These are phyloP conservation scores for Xylaria venustula DNA, from an alignment of 495 filamentous ascomycete genomes.

Conservation along the genomic window DNA sequence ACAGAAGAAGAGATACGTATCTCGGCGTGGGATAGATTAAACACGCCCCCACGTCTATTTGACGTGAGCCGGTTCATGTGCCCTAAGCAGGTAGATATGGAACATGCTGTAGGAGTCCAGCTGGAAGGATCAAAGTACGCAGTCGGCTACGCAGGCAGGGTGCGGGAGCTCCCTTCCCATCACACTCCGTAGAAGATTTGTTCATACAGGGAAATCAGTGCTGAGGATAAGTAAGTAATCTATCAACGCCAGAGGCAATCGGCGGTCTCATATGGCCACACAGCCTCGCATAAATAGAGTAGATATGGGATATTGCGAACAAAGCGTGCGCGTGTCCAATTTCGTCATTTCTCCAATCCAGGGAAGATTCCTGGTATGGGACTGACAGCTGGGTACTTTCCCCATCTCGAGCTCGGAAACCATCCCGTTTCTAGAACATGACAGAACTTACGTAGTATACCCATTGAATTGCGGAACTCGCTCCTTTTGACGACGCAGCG, in stretches of 20 bases:
- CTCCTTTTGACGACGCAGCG: background rate
- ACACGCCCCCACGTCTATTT: background rate
- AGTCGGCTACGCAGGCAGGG: conserved; percentile 9
- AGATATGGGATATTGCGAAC: too few species aligned
- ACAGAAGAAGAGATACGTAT: background rate
- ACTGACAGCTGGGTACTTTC: too few species aligned
- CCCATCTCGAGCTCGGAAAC: background rate
- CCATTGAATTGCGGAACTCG: background rate
- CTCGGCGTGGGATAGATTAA: conserved; percentile 1
- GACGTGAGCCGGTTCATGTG: background rate
- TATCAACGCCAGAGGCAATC: background rate
- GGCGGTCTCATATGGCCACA: background rate
- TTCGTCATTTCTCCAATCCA: background rate
- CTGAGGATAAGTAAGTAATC: background rate
- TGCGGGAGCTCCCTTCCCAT: conserved; percentile 17
- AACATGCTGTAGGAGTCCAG: conserved; percentile 8
- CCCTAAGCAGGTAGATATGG: background rate
- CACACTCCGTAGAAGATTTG: background rate
- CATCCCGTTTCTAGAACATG: conserved; percentile 4
- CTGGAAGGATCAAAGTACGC: background rate
- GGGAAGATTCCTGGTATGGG: background rate
- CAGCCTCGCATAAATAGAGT: background rate
- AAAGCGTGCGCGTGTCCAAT: background rate
- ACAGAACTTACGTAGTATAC: background rate
- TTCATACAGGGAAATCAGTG: background rate